phyloP scores from a whole-genome alignment of 805 yeast species.

The Priceomyces melissophilus region DNA sequence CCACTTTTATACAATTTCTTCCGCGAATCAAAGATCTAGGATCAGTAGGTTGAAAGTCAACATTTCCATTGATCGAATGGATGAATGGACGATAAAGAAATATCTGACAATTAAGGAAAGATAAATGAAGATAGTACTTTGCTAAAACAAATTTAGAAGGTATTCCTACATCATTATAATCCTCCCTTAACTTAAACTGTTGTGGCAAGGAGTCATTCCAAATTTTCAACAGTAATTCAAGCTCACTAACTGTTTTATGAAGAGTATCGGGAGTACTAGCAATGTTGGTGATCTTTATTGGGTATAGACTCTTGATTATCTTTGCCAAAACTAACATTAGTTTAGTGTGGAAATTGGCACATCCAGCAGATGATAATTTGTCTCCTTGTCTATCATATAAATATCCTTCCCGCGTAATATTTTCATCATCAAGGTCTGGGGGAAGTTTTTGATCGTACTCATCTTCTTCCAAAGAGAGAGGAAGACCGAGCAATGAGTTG shows the following conservation, averaged over 20 bases:
- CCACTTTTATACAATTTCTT: constrained; percentile 77
- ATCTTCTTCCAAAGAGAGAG: constrained; percentile 68
- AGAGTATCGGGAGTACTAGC: constrained; percentile 30
- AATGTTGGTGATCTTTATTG: constrained; percentile 48
- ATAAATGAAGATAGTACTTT: constrained; percentile 66
- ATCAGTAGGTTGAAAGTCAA: constrained; percentile 35
- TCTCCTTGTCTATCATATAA: constrained; percentile 44
- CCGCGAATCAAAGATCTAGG: constrained; percentile 70
- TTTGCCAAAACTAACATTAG: constrained; percentile 67
- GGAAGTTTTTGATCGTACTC: constrained; percentile 90
- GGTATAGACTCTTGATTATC: constrained; percentile 71
- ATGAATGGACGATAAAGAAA: constrained; percentile 85
- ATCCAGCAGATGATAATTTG: constrained; percentile 64
- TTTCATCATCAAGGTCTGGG: constrained; percentile 80
- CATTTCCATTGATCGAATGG: constrained; percentile 68
- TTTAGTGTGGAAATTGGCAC: constrained; percentile 83
- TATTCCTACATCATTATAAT: constrained; percentile 29
- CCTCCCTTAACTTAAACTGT: constrained; percentile 72
- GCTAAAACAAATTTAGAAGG: constrained; percentile 66
- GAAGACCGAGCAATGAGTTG: constrained; percentile 82
- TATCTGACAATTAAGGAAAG: constrained; percentile 73
- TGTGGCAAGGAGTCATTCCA: constrained; percentile 73
- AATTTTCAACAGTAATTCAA: constrained; percentile 64
- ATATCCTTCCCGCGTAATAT: constrained; percentile 66
- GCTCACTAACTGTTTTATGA: constrained; percentile 48